Conservation (phyloP, 345 rosid species). For the Eucalyptus tenuipes region DNA sequence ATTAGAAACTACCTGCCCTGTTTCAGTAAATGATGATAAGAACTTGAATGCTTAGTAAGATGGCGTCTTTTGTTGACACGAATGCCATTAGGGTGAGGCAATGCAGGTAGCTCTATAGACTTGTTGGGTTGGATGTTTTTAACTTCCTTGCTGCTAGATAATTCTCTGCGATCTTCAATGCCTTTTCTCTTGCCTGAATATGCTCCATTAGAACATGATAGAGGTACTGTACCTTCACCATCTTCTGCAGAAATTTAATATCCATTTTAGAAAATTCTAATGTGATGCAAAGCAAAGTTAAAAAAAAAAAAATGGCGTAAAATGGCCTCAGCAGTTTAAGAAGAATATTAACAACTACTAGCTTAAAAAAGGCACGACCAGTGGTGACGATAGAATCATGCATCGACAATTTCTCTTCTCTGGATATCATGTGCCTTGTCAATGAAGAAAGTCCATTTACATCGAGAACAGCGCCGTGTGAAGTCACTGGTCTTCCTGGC, state of each 20-base stretch:
- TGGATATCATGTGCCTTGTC: slow-evolving; percentile 16
- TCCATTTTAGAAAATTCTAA: background rate
- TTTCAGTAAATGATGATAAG: slow-evolving; percentile 49
- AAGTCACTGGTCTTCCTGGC: slow-evolving; percentile 17
- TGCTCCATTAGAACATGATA: slow-evolving; percentile 12
- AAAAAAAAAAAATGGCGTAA: background rate
- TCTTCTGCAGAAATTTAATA: slow-evolving; percentile 7
- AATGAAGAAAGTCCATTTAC: slow-evolving; percentile 26
- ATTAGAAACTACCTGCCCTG: slow-evolving; percentile 51
- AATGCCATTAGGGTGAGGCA: slow-evolving; percentile 15
- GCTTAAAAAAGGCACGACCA: slow-evolving; percentile 29
- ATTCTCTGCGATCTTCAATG: slow-evolving; percentile 9
- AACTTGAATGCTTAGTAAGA: slow-evolving; percentile 12
- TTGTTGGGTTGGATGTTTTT: slow-evolving; percentile 15
- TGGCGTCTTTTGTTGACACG: slow-evolving; percentile 15
- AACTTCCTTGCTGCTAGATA: slow-evolving; percentile 16
- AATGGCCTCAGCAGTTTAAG: background rate
- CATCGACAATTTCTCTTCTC: slow-evolving; percentile 11
- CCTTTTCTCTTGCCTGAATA: slow-evolving; percentile 20
- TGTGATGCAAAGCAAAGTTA: background rate
- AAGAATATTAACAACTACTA: background rate
- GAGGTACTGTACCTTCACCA: slow-evolving; percentile 16
- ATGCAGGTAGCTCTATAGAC: slow-evolving; percentile 13
- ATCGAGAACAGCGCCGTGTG: slow-evolving; percentile 17
- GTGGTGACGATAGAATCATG: slow-evolving; percentile 16